Base-by-base conservation (phyloP, 179 eudicot species). In the Camellia oleifera region DNA sequence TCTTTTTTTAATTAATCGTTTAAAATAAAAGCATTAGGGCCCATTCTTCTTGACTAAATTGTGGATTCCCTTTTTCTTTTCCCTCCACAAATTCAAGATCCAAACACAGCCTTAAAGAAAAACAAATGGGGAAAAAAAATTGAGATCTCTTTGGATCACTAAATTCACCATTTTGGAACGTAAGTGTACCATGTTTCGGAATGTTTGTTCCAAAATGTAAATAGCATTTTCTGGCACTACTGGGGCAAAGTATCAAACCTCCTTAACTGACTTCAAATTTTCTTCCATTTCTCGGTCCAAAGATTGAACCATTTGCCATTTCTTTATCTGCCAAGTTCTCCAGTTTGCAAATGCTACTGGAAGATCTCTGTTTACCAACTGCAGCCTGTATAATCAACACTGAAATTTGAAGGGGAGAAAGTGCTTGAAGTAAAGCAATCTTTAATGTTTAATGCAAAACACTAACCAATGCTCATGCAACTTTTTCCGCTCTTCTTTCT, bases 401-500 rank as follows among this genome's bases (percentile, higher is more conserved):
- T 11, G 15, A 53, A 77, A 40, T 48, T 61, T 42, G 7, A 65
- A 13, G n/a, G 54, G 45, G 7, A 75, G 44, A 66, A 56, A 53
- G 18, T 26, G 77, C 45, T 62, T 74, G 52, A 69, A 73, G 77
- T 46, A 14, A 69, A 67, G 18, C 45, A 40, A 61, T 62, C 53
- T 23, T 44, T 44, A 52, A 64, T 50, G 15, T 67, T 68, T 7
- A 67, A 8, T 53, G 12, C n/a, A 50, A 66, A 67, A 73, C 78
- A 86, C 97, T 64, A 80, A 20, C 23, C 99, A 96, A 78, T 89
- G 80, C 70, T 88, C 84, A 75, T 89, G 97, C 84, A 96, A 86
- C 84, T 89, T 90, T 81, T 87, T 88, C 61, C 83, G 82, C 86
- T 92, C 99, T 86, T 96, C 99, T 85, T 94, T 92, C 86, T 88